Evolutionary conservation across 176 grass and related monocot species (phyloP).

Genomic region (Oryza coarctata): DNA sequence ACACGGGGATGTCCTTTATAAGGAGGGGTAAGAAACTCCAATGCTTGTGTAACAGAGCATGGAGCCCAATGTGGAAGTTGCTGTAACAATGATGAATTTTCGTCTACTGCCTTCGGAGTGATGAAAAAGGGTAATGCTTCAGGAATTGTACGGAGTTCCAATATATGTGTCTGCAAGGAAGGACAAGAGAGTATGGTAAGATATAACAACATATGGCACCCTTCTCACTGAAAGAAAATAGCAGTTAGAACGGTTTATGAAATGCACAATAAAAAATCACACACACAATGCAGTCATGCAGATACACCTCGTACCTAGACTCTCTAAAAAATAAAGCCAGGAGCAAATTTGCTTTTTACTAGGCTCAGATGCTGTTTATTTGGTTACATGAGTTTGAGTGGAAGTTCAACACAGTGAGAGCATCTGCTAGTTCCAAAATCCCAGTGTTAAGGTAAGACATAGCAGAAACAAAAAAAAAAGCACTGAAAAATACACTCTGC

Average conservation of each 20-base stretch:
- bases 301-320: background rate
- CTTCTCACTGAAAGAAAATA: conserved; percentile 23
- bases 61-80: conserved; percentile 96
- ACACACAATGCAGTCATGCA: conserved; percentile 4
- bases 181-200: conserved; percentile 10
- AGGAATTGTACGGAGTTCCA: conserved; percentile 84
- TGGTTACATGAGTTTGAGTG: background rate
- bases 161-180: conserved; percentile 64
- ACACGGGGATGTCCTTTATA: conserved; percentile 96
- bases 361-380: background rate
- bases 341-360: background rate
- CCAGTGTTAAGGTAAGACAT: background rate
- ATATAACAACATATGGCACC: conserved; percentile 17
- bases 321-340: background rate
- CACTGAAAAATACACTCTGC: background rate
- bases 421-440: conserved; percentile 8
- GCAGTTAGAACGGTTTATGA: conserved; percentile 15
- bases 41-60: conserved; percentile 93
- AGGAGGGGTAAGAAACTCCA: conserved; percentile 95
- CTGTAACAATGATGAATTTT: conserved; percentile 87
- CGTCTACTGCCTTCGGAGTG: conserved; percentile 93
- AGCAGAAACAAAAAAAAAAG: conserved; percentile 16
- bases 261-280: conserved; percentile 27
- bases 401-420: background rate
- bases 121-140: conserved; percentile 99